A percentile compares a stretch with the other conserved stretches of the same genome.
Evolutionary conservation across 176 grass and related monocot genomes (phyloP).

Genomic region (Bromus sterilis): DNA sequence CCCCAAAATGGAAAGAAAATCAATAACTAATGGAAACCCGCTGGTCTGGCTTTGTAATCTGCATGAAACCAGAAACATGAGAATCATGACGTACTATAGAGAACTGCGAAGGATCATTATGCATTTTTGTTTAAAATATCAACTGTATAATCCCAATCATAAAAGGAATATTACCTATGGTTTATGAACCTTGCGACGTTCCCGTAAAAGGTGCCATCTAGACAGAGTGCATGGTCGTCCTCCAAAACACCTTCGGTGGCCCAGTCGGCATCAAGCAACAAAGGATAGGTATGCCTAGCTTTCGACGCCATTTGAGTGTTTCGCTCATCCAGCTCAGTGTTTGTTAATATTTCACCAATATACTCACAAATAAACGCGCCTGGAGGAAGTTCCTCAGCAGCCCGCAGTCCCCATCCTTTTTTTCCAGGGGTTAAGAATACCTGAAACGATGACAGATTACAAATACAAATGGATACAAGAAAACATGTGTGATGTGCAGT

Average conservation of each 20-base stretch:
- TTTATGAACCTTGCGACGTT: slow-evolving; percentile 94
- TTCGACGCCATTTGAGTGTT: slow-evolving; percentile 32
- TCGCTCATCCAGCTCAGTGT: slow-evolving; percentile 77
- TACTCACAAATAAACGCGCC: slow-evolving; percentile 93
- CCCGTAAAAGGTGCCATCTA: slow-evolving; percentile 87
- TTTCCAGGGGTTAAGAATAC: slow-evolving; percentile 65
- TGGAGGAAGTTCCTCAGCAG: slow-evolving; percentile 51
- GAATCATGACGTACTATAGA: background rate
- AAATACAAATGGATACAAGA: background rate
- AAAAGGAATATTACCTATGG: slow-evolving; percentile 57
- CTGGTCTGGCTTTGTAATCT: no score
- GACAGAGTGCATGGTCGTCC: slow-evolving; percentile 79
- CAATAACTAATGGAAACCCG: background rate
- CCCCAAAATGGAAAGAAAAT: background rate
- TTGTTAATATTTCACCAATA: slow-evolving; percentile 88
- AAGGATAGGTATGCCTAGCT: slow-evolving; percentile 62
- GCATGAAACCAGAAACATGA: no score
- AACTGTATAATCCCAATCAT: background rate
- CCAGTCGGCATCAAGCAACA: slow-evolving; percentile 77
- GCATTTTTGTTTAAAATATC: background rate
- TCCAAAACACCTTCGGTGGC: slow-evolving; percentile 69
- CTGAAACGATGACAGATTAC: slow-evolving; percentile 42
- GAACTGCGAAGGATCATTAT: background rate
- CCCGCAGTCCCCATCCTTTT: slow-evolving; percentile 78
- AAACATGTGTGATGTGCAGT: background rate